Evolutionary conservation across 768 basidiomycete species (phyloP), one percentile per base, ranked within the genome.

Genomic region (Serendipita sp.): DNA sequence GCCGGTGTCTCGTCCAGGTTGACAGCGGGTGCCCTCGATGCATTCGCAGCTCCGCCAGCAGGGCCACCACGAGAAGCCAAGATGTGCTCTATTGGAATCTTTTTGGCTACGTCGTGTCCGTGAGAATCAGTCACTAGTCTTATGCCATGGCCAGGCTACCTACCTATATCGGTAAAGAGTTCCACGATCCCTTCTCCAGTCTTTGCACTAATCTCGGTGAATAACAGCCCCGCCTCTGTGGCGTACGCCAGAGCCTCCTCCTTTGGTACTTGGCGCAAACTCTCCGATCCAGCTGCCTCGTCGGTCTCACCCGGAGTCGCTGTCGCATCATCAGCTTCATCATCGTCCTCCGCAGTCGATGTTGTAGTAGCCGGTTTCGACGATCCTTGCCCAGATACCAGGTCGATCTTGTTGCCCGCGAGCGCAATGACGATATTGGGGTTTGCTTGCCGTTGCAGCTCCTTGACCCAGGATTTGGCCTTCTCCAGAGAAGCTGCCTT

Each of bases 401-500:
- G 82, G 77, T 97, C 87, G 67, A 97, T 83, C 76, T 99, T 98
- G 82, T 99, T 99, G 35, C 96, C 96, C 10, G 92, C 92, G 63
- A 99, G 85, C 3, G 95, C 94, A 70, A 99, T 97, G 73, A 99
- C 94, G 72, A 98, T 98, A 74, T 98, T 98, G 41, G 95, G 94
- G 73, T 97, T 96, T 28, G 96, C 96, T 73, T 99, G 96, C 68
- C 96, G 85, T 74, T 99, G 96, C 28, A 99, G 81, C 76, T 99
- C 96, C 78, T 96, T 97, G 66, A 99, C 93, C 96, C 96, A 99
- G 35, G 94, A 92, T 79, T 98, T 97, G 64, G 96, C 96, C 75
- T 98, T 98, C 75, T 98, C 95, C 66, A 99, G 80, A 71, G 92
- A 95, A 65, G 88, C 82, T 51, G 91, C 89, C 76, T 97, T 96